Conservation (phyloP, 768 basidiomycete species). For the Sutorius australiensis region DNA sequence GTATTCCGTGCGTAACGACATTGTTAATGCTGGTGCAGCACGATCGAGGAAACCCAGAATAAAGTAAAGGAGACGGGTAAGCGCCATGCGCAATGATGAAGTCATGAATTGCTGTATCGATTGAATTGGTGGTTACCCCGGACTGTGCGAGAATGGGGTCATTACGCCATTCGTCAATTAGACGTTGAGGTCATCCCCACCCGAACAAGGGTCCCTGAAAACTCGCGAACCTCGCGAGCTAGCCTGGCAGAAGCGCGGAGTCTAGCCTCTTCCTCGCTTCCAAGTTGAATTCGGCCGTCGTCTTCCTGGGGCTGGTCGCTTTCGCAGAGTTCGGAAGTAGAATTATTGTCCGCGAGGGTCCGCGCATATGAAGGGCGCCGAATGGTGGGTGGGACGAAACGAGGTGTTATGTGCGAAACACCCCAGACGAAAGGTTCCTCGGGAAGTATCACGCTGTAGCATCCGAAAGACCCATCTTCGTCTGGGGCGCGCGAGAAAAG, state of each 20-base stretch:
- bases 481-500: conserved; percentile 3
- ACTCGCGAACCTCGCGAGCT: conserved; percentile 54
- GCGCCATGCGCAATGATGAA: conserved; percentile 65
- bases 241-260: conserved; percentile 53
- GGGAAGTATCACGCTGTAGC: conserved; percentile 61
- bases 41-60: conserved; percentile 51
- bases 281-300: conserved; percentile 45
- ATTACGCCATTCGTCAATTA: neutral
- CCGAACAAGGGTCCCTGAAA: conserved; percentile 50
- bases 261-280: conserved; percentile 47
- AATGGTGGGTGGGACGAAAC: conserved; percentile 56
- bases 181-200: conserved; percentile 27
- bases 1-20: conserved; percentile 83
- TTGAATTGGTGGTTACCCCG: conserved; percentile 67
- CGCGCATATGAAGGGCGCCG: conserved; percentile 49
- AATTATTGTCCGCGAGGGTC: conserved; percentile 5
- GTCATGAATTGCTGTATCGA: conserved; percentile 71
- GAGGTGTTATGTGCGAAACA: conserved; percentile 55
- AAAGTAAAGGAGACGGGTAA: conserved; percentile 84
- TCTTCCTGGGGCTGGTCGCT: conserved; percentile 3
- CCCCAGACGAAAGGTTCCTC: conserved; percentile 63
- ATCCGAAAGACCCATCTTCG: conserved; percentile 39
- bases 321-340: neutral
- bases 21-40: conserved; percentile 79
- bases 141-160: conserved; percentile 38